Base-by-base conservation (phyloP, 768 basidiomycete species). In the Collybia sp. region DNA sequence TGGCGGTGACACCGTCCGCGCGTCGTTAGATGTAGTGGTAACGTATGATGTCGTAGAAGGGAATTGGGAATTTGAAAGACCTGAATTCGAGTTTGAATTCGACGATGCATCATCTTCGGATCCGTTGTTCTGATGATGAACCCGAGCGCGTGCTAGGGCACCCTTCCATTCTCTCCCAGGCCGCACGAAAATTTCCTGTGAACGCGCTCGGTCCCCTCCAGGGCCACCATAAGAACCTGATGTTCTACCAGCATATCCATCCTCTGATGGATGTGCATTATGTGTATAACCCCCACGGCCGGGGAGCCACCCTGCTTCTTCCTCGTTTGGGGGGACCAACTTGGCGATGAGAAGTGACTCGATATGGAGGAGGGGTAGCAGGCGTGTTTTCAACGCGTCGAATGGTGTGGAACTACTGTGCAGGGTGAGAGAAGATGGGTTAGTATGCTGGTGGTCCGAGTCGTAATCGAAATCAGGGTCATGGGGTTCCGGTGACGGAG, bases 111-210 rank as follows among this genome's bases (percentile, higher is more conserved):
- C 53, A 12, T 49, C 54, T 17, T 46, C 55, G 45, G 59, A 51
- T 38, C 56, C 58, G 41, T 53, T 54, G 41, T 59, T 55, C 34
- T 62, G 58, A 50, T 58, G 57, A 32, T 48, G 57, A 3, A 74
- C 70, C 31, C 73, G 53, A 1, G 72, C 72, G 32, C 66, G 72
- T 2, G 79, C 69, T 31, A 83, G 58, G 13, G 70, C 73, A 11
- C 80, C 79, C 60, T 80, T 83, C 85, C 84, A 88, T 17, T 76
- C 73, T 30, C 73, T 68, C 1, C 83, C 82, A 0, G 86, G 82
- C 3, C 87, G 73, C 15, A 84, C 72, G 40, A 80, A 82, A 0
- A 83, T 70, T 54, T 83, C 82, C 25, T 75, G 70, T 25, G 25
- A 25, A 25, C 8, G 25, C 25, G 25, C 25, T 8, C 25, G 25